These are phyloP conservation scores for Malus asiatica DNA, from an alignment of 306 rosid species.

Conservation along the genomic window DNA sequence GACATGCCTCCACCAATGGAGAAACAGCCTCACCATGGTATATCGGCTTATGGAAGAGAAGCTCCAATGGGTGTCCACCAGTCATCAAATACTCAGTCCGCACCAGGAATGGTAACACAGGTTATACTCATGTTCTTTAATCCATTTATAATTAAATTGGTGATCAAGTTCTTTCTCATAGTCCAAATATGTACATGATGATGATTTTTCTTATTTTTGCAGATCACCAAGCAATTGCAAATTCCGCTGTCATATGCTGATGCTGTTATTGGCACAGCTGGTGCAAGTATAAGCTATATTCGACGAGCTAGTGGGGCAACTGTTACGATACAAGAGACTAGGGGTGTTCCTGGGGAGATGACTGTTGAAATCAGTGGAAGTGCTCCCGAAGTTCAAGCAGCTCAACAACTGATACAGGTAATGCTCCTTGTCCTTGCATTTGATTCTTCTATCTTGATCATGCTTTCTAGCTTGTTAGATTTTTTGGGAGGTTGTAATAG, in stretches of 20 bases:
- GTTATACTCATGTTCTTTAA: slow-evolving; percentile 26
- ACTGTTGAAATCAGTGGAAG: slow-evolving; percentile 96
- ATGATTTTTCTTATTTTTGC: slow-evolving; percentile 25
- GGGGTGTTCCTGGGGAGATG: slow-evolving; percentile 99
- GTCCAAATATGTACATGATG: not conserved
- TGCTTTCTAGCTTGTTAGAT: not conserved
- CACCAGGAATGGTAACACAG: slow-evolving; percentile 83
- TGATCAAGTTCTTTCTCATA: not conserved
- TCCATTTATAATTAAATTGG: not conserved
- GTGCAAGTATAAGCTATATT: slow-evolving; percentile 90
- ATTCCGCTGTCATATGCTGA: slow-evolving; percentile 91
- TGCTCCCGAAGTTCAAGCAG: slow-evolving; percentile 91
- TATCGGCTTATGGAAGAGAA: slow-evolving; percentile 91
- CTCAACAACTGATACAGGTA: slow-evolving; percentile 96
- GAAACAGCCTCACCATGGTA: slow-evolving; percentile 93
- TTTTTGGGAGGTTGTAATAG: not conserved
- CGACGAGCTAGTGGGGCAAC: slow-evolving; percentile 96
- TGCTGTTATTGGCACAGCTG: slow-evolving; percentile 96
- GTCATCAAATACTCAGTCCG: slow-evolving; percentile 63
- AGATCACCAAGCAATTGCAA: slow-evolving; percentile 93
- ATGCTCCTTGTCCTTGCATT: slow-evolving; percentile 15
- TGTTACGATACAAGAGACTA: slow-evolving; percentile 87
- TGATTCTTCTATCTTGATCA: not conserved
- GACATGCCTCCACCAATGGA: slow-evolving; percentile 76
- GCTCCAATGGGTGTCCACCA: slow-evolving; percentile 60